phyloP scores from a whole-genome alignment of 1,284 basidiomycete genomes.

The Flammula alnicola region DNA sequence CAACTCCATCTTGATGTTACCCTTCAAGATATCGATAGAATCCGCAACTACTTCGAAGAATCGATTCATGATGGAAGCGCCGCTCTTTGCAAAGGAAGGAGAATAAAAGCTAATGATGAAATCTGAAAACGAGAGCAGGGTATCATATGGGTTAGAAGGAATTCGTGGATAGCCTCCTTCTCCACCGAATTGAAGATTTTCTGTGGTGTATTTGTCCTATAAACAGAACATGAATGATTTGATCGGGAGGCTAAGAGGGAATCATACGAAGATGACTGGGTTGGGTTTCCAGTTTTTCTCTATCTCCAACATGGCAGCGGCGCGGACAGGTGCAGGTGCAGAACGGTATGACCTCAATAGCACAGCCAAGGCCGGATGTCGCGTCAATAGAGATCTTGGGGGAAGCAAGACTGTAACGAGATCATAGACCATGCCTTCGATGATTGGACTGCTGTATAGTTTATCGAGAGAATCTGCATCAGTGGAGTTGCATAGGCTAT shows the following conservation, averaged over 20 bases:
- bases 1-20: conserved; percentile 20
- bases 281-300: conserved; percentile 23
- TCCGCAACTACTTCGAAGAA: conserved; percentile 22
- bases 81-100: conserved; percentile 9
- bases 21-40: conserved; percentile 15
- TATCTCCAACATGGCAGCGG: conserved; percentile 15
- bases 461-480: no score
- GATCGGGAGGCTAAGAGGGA: neutral
- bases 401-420: conserved; percentile 18
- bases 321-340: conserved; percentile 7
- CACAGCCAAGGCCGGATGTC: conserved; percentile 15
- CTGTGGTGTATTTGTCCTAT: conserved; percentile 21
- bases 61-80: conserved; percentile 13
- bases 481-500: no score
- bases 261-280: conserved; percentile 25
- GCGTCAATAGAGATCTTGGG: conserved; percentile 15
- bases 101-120: conserved; percentile 9
- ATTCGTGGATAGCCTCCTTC: conserved; percentile 17
- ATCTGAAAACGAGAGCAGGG: conserved; percentile 12
- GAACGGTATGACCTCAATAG: conserved; percentile 12
- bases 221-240: no score
- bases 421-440: conserved; percentile 19
- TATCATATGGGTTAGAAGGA: conserved; percentile 14
- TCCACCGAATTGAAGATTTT: conserved; percentile 3
- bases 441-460: conserved; percentile 15